These are phyloP conservation scores for Claviceps lovelessii DNA, from an alignment of 2,329 filamentous ascomycete genomes.

Conservation along the genomic window DNA sequence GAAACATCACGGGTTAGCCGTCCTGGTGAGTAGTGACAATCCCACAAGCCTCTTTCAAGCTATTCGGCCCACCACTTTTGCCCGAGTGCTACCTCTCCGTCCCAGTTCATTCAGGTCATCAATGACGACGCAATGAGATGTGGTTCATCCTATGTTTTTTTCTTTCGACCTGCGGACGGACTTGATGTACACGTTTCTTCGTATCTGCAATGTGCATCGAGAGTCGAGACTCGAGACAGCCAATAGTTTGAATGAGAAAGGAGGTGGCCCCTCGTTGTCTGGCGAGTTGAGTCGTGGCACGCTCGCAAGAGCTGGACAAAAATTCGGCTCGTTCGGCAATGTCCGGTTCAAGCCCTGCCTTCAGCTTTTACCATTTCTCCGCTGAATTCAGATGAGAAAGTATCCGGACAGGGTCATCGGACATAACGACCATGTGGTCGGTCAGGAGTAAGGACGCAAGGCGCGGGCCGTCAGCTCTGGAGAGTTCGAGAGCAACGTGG, in stretches of 20 bases:
- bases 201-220: not conserved
- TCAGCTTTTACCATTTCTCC: constrained; percentile 2
- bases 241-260: not conserved
- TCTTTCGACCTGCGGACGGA: not conserved
- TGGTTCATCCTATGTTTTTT: not conserved
- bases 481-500: not conserved
- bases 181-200: not conserved
- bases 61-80: not conserved
- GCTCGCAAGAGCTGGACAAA: not conserved
- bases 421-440: not conserved
- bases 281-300: not conserved
- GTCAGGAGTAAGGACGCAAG: not conserved
- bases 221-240: not conserved
- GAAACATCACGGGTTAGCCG: not conserved
- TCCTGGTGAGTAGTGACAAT: not conserved
- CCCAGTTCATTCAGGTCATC: not conserved
- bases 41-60: not conserved
- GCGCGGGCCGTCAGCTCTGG: not conserved
- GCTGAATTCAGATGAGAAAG: not conserved
- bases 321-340: not conserved
- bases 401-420: not conserved
- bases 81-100: not conserved
- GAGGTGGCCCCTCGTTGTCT: not conserved
- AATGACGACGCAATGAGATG: not conserved
- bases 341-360: not conserved